These are phyloP conservation scores for Fonsecaea nubica DNA, from an alignment of 2,329 filamentous ascomycete species.

Conservation along the genomic window DNA sequence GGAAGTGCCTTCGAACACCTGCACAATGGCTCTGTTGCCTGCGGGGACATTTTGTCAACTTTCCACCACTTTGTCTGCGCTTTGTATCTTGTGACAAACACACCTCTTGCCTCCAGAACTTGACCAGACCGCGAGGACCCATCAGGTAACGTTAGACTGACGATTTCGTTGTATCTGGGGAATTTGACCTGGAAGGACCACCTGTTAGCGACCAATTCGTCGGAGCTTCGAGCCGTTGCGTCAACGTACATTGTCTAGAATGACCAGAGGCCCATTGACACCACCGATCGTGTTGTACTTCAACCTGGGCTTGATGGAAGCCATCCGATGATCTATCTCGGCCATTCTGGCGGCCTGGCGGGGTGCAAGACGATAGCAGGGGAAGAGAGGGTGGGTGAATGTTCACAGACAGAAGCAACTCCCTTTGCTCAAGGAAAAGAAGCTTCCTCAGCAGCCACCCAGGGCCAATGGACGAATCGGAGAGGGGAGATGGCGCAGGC, in stretches of 20 bases:
- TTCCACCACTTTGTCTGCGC: slow-evolving; percentile 3
- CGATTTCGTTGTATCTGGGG: slow-evolving; percentile 96
- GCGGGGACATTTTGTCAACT: slow-evolving; percentile 31
- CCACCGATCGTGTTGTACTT: slow-evolving; percentile 98
- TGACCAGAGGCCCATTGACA: slow-evolving; percentile 96
- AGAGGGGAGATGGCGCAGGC: slow-evolving; percentile 27
- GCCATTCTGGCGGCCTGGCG: slow-evolving; percentile 36
- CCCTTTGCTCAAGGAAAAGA: slow-evolving; percentile 14
- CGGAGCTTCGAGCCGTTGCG: slow-evolving; percentile 21
- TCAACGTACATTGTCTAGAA: slow-evolving; percentile 87
- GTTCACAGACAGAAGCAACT: slow-evolving; percentile 29
- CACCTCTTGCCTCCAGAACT: slow-evolving; percentile 96
- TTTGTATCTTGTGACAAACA: slow-evolving; percentile 37
- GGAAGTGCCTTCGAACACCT: slow-evolving; percentile 97
- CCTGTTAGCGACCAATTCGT: slow-evolving; percentile 34
- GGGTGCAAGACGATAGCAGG: slow-evolving; percentile 9
- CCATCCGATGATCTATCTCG: slow-evolving; percentile 55
- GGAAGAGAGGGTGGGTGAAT: slow-evolving; percentile 2
- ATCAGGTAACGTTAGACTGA: slow-evolving; percentile 93
- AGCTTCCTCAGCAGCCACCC: slow-evolving; percentile 20
- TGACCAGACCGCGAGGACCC: slow-evolving; percentile 92
- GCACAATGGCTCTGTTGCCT: slow-evolving; percentile 94
- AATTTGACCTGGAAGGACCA: slow-evolving; percentile 79
- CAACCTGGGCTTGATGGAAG: slow-evolving; percentile 71
- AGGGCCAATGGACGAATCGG: slow-evolving; percentile 29